Base-by-base conservation (phyloP, 768 basidiomycete species). In the Paxillus ammoniavirescens region DNA sequence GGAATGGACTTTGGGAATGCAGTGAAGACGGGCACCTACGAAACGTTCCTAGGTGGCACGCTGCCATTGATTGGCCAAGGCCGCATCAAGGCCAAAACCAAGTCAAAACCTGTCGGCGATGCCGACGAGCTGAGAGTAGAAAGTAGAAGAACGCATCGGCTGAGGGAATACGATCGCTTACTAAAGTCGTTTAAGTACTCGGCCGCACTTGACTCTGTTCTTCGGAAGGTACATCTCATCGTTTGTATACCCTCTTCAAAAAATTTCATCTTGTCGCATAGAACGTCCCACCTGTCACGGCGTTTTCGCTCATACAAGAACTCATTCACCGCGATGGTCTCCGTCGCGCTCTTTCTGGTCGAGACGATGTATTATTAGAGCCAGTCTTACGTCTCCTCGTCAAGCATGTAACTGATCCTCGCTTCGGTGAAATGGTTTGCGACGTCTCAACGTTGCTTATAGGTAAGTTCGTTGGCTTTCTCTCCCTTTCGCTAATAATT, bases 151-250 rank as follows among this genome's bases (percentile, higher is more conserved):
- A 81, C 73, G 66, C 86, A 80, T 66, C 80, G 82, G 56, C 72
- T 98, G 44, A 87, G 82, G 68, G 88, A 92, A 51, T 97, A 97
- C 71, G 97, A 99, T 69, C 82, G 82, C 62, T 74, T 92, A 48
- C 76, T 99, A 46, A 98, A 98, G 70, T 77, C 74, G 37, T 99
- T 98, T 79, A 91, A 91, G 65, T 98, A 99, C 70, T 88, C 89
- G 8, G 93, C 93, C 35, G 97, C 97, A 5, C 73, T 99, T 50
- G 96, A 99, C 72, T 84, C 92, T 5, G 94, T 95, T 12, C 72
- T 98, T 53, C 83, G 83, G 63, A 93, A 92, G 78, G 91, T 90
- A 61, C 49, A 76, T 42, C 40, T 15, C n/a, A 33, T 21, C 31
- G 8, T 17, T 15, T 42, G 0, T 26, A 9, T 49, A 5, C 17